phyloP scores from a whole-genome alignment of 1,139 yeast species.

The Taphrina wiesneri region DNA sequence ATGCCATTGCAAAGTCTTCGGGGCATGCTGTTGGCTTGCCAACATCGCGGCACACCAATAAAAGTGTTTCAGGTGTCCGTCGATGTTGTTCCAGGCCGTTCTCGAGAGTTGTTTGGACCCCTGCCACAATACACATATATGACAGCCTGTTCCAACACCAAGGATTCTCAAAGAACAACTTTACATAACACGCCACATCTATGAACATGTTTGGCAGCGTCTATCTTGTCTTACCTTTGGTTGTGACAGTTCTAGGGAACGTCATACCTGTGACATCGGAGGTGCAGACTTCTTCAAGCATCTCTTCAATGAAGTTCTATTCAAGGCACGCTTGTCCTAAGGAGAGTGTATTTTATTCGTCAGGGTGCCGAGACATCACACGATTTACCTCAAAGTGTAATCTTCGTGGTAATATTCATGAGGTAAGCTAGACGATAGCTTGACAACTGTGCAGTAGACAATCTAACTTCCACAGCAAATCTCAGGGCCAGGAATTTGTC shows the following conservation, averaged over 20 bases:
- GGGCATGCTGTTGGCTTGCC: no score
- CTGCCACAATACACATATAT: neutral
- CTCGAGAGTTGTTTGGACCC: neutral
- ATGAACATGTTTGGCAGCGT: neutral
- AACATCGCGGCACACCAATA: neutral
- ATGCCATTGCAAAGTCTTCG: no score
- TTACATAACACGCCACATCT: neutral
- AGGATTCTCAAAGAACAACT: neutral
- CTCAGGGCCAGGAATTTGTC: neutral
- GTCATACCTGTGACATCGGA: neutral
- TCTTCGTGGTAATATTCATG: neutral
- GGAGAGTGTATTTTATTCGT: neutral
- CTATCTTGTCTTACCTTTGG: neutral
- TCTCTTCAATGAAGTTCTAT: neutral
- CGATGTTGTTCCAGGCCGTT: neutral
- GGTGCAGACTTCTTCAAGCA: neutral
- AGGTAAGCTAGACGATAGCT: no score
- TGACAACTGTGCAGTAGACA: no score
- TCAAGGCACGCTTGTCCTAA: neutral
- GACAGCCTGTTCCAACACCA: neutral
- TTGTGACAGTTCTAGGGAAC: neutral
- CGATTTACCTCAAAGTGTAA: neutral
- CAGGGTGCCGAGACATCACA: neutral
- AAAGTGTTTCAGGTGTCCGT: neutral
- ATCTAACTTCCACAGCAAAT: neutral